Evolutionary conservation across 2,329 filamentous ascomycete species (phyloP), one percentile per base, ranked within the genome.

Genomic region (Fusarium duplospermum): DNA sequence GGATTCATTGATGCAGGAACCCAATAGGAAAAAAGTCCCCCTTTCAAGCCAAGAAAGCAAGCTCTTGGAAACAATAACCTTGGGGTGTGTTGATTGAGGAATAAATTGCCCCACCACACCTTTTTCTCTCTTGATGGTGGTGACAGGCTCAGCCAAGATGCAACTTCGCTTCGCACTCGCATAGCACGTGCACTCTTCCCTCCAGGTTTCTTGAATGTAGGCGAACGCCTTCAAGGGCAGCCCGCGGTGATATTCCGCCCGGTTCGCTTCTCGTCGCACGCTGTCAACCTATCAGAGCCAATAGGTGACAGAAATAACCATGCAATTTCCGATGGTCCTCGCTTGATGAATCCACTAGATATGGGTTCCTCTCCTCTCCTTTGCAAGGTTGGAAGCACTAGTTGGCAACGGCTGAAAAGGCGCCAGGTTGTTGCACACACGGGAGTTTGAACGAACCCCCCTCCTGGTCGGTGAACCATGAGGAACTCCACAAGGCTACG

Each of bases 231-330:
- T 47, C 2, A 36, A 50, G 33, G 24, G 11, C 22, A 45, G 57
- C 27, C 27, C 61, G 72, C 72, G 72, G 72, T 68, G 59, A 36
- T 22, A 42, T 74, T 74, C 72, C 72, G 72, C 69, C 22, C 36
- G 11, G 59, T 75, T 57, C 72, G 72, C 72, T 74, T 74, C 58
- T 63, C 50, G 33, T 27, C n/a, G 45, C 6, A n/a, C 6, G 6
- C 20, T 6, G 7, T 8, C 22, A 18, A 3, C 72, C 72, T 75
- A 73, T 74, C 65, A 64, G 42, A 35, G 29, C 11, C 24, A 42
- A 27, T 61, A 66, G 62, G 42, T 22, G 36, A 58, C 70, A 68
- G 62, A 54, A 52, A 57, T 31, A 66, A 58, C 38, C 22, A 31
- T 62, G 60, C 40, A 62, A 36, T 36, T 52, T 62, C 60, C 47